phyloP scores from a whole-genome alignment of 768 basidiomycete species.

The Leccinum boreale region DNA sequence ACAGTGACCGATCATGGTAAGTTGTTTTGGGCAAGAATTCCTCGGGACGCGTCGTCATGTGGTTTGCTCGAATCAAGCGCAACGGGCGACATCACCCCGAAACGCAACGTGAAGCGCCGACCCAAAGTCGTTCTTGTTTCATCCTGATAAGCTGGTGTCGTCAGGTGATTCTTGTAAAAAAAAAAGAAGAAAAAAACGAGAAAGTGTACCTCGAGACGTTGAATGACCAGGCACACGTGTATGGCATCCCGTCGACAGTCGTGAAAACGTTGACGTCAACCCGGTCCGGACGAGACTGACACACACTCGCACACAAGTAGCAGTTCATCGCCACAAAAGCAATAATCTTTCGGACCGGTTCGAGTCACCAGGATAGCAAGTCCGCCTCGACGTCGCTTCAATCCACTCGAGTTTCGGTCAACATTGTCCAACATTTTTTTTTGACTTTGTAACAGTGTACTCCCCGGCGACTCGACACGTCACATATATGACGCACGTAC shows the following conservation, averaged over 20 bases:
- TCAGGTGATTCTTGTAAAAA: neutral
- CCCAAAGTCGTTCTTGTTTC: neutral
- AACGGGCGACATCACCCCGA: neutral
- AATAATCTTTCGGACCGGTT: neutral
- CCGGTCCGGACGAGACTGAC: too few relatives aligned
- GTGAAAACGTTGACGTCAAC: too few relatives aligned
- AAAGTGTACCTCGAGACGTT: neutral
- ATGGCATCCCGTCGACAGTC: neutral
- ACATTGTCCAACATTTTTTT: neutral
- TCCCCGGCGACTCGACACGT: neutral
- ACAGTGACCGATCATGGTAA: neutral
- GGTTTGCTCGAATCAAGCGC: neutral
- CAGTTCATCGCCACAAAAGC: neutral
- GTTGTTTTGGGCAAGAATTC: neutral
- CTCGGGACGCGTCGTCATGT: neutral
- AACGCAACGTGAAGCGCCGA: neutral
- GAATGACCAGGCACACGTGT: neutral
- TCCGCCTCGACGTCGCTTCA: neutral
- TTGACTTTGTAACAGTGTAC: neutral
- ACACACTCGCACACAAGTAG: too few relatives aligned
- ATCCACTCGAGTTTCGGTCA: neutral
- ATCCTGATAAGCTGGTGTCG: neutral
- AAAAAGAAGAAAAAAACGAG: neutral
- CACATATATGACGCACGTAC: neutral
- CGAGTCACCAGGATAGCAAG: neutral